phyloP scores from a whole-genome alignment of 306 rosid genomes.

The Pyrus betulifolia region DNA sequence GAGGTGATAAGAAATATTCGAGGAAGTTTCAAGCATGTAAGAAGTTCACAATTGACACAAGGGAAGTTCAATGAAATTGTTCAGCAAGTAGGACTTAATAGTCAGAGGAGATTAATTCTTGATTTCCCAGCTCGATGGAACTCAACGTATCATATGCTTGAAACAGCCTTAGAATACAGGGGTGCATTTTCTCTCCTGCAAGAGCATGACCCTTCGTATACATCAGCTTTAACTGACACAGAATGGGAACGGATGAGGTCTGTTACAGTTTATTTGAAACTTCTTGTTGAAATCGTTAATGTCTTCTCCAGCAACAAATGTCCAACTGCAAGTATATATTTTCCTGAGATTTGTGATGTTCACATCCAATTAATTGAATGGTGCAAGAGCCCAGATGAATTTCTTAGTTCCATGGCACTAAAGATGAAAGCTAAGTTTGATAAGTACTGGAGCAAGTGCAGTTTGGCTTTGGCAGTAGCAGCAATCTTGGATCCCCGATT shows the following conservation, averaged over 20 bases:
- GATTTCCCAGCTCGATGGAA: conserved; percentile 73
- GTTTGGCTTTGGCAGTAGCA: conserved; percentile 75
- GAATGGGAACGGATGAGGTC: conserved; percentile 78
- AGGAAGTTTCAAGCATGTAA: conserved; percentile 57
- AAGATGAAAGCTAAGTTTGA: conserved; percentile 84
- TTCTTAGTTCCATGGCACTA: conserved; percentile 58
- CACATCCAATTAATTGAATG: conserved; percentile 82
- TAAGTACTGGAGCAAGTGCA: conserved; percentile 91
- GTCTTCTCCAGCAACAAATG: conserved; percentile 52
- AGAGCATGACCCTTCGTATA: conserved; percentile 57
- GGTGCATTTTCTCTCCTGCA: conserved; percentile 57
- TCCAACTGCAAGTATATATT: conserved; percentile 73
- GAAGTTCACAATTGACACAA: conserved; percentile 64
- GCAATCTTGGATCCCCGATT: conserved; percentile 91
- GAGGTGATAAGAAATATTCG: conserved; percentile 73
- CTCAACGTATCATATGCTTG: conserved; percentile 70
- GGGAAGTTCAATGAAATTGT: conserved; percentile 71
- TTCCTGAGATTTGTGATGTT: conserved; percentile 85
- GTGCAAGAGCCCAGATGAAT: conserved; percentile 72
- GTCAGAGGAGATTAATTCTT: conserved; percentile 48
- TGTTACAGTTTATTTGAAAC: conserved; percentile 61
- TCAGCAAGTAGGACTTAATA: conserved; percentile 49
- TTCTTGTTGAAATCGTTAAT: conserved; percentile 66
- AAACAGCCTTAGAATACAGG: conserved; percentile 71
- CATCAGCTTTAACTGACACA: conserved; percentile 47